Evolutionary conservation across 441 rosid species (phyloP).

Genomic region (Brassica balearica): DNA sequence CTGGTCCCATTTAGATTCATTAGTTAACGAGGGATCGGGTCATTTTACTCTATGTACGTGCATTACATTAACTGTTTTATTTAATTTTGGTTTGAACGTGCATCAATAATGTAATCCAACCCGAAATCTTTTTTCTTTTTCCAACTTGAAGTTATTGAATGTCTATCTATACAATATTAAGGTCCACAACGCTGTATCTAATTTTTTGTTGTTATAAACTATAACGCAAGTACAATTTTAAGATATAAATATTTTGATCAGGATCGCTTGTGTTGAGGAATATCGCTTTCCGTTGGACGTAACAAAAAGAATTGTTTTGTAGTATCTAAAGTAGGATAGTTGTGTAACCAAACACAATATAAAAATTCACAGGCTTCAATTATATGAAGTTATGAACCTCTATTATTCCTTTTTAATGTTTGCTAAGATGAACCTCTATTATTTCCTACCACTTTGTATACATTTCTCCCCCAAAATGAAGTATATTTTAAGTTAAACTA

Average conservation of each 20-base stretch:
- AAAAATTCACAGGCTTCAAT: slow-evolving; percentile 30
- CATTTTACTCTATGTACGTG: slow-evolving; percentile 33
- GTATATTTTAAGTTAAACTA: slow-evolving; percentile 5
- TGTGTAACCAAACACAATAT: slow-evolving; percentile 15
- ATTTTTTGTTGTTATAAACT: not conserved
- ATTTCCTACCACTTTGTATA: slow-evolving; percentile 27
- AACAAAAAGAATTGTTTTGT: not conserved
- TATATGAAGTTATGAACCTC: slow-evolving; percentile 36
- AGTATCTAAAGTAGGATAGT: slow-evolving; percentile 33
- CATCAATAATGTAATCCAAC: slow-evolving; percentile 38
- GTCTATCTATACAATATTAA: not conserved
- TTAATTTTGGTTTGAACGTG: slow-evolving; percentile 31
- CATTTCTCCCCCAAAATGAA: not conserved
- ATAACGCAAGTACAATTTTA: not conserved
- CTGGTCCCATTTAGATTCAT: slow-evolving; percentile 34
- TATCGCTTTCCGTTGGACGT: slow-evolving; percentile 30
- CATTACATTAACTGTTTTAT: slow-evolving; percentile 17
- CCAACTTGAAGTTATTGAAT: not conserved
- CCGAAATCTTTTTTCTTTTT: slow-evolving; percentile 4
- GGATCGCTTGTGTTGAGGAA: slow-evolving; percentile 34
- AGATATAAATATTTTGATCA: not conserved
- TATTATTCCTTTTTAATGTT: slow-evolving; percentile 13
- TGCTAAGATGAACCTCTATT: slow-evolving; percentile 9
- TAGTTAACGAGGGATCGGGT: slow-evolving; percentile 30
- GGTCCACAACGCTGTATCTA: slow-evolving; percentile 32